Conservation (phyloP, 2,329 filamentous ascomycete species). For the Verticillium dahliae region DNA sequence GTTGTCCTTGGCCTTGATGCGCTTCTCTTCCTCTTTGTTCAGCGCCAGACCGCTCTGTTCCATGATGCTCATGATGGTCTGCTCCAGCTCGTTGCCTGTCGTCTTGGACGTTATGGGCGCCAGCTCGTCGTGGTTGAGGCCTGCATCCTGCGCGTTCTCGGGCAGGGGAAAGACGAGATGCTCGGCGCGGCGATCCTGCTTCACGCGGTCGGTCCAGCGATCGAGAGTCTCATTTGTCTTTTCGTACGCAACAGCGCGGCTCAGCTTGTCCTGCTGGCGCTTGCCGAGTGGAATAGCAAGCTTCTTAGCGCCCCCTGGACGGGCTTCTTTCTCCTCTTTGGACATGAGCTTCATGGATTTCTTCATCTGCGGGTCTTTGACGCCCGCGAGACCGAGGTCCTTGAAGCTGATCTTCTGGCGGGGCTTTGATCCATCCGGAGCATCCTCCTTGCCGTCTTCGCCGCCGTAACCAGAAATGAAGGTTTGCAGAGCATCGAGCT, state of each 20-base stretch:
- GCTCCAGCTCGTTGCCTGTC: slow-evolving; percentile 71
- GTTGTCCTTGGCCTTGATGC: slow-evolving; percentile 48
- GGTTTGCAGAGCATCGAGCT: slow-evolving; percentile 58
- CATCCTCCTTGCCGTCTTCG: slow-evolving; percentile 48
- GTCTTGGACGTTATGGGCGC: slow-evolving; percentile 56
- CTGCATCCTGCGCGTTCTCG: slow-evolving; percentile 58
- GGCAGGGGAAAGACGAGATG: slow-evolving; percentile 83
- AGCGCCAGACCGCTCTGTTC: slow-evolving; percentile 74
- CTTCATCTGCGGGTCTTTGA: slow-evolving; percentile 69
- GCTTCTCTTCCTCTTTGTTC: slow-evolving; percentile 29
- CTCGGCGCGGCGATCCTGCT: slow-evolving; percentile 85
- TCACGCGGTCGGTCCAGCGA: slow-evolving; percentile 92
- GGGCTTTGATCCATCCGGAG: slow-evolving; percentile 10
- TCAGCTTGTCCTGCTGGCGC: slow-evolving; percentile 77
- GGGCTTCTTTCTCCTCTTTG: slow-evolving; percentile 49
- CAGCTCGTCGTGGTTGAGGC: slow-evolving; percentile 56
- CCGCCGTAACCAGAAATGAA: slow-evolving; percentile 65
- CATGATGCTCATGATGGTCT: slow-evolving; percentile 80
- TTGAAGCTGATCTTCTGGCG: slow-evolving; percentile 62
- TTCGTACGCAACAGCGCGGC: slow-evolving; percentile 76
- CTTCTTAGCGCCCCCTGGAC: slow-evolving; percentile 50
- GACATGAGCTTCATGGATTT: slow-evolving; percentile 71
- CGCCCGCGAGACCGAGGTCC: slow-evolving; percentile 64
- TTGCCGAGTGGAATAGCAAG: slow-evolving; percentile 78
- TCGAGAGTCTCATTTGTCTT: slow-evolving; percentile 88